Conservation (phyloP, 139 green algal genomes). For the Nannochloris sp. region DNA sequence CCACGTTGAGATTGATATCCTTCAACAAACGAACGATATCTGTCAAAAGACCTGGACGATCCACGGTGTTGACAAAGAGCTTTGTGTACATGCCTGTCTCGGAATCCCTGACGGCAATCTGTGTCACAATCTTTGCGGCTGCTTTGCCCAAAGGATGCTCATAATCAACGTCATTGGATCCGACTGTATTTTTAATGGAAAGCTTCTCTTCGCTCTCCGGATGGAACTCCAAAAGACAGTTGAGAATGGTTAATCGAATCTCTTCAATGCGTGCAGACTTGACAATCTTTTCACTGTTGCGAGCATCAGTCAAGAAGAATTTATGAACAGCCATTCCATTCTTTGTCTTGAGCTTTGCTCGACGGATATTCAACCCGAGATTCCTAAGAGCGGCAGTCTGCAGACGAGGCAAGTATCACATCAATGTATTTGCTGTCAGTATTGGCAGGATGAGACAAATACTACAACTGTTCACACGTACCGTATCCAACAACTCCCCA, state of each 20-base stretch:
- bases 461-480: constrained; percentile 20
- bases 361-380: constrained; percentile 80
- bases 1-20: constrained; percentile 91
- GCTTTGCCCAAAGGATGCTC: constrained; percentile 25
- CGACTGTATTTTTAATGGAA: constrained; percentile 14
- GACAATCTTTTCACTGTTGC: constrained; percentile 73
- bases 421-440: too few species aligned
- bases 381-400: constrained; percentile 57
- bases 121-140: constrained; percentile 32
- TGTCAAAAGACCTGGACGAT: constrained; percentile 57
- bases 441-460: background rate
- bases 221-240: constrained; percentile 72
- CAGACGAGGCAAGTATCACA: background rate
- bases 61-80: constrained; percentile 52
- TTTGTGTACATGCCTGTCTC: constrained; percentile 23
- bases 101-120: constrained; percentile 25
- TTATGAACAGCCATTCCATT: constrained; percentile 32
- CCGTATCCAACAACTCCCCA: constrained; percentile 80
- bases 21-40: constrained; percentile 73
- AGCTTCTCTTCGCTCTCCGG: constrained; percentile 54
- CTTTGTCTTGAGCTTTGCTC: constrained; percentile 59
- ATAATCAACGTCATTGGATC: constrained; percentile 21
- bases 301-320: constrained; percentile 80
- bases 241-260: constrained; percentile 86
- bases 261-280: constrained; percentile 72